phyloP scores from a whole-genome alignment of 441 rosid species.

The Bocquillonia castaneifolia region DNA sequence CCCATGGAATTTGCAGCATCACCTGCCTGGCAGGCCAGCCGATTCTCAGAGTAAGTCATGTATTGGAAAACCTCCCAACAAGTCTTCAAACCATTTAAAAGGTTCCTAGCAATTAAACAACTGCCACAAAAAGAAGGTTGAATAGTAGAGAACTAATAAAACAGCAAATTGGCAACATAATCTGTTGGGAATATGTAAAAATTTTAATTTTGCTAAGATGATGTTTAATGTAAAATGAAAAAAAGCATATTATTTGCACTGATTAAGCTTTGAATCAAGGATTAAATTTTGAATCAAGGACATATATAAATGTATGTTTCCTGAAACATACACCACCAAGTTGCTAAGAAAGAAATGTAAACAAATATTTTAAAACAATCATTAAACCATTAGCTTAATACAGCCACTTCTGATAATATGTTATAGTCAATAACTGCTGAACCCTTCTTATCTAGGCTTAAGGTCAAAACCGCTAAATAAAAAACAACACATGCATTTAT shows the following conservation, averaged over 20 bases:
- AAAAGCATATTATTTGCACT: not conserved
- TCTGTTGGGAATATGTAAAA: slow-evolving; percentile 5
- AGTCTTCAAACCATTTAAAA: slow-evolving; percentile 83
- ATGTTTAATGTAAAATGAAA: not conserved
- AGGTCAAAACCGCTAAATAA: not conserved
- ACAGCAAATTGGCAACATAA: not conserved
- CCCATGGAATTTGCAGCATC: slow-evolving; percentile 58
- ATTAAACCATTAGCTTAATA: too few species aligned
- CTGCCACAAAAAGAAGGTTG: slow-evolving; percentile 38
- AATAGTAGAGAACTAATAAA: slow-evolving; percentile 13
- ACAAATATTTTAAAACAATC: too few species aligned
- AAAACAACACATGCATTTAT: too few species aligned
- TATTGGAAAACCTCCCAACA: slow-evolving; percentile 90
- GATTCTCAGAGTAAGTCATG: slow-evolving; percentile 66
- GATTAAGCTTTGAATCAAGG: not conserved
- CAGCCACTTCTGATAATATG: too few species aligned
- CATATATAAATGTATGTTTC: not conserved
- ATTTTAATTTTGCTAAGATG: not conserved
- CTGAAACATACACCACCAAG: not conserved
- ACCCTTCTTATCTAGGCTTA: not conserved
- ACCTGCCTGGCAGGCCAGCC: slow-evolving; percentile 52
- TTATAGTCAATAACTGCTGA: not conserved
- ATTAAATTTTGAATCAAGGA: too few species aligned
- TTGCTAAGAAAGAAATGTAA: not conserved
- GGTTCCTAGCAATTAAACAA: slow-evolving; percentile 88